Base-by-base conservation (phyloP, 306 rosid species). In the Corylus heterophylla region DNA sequence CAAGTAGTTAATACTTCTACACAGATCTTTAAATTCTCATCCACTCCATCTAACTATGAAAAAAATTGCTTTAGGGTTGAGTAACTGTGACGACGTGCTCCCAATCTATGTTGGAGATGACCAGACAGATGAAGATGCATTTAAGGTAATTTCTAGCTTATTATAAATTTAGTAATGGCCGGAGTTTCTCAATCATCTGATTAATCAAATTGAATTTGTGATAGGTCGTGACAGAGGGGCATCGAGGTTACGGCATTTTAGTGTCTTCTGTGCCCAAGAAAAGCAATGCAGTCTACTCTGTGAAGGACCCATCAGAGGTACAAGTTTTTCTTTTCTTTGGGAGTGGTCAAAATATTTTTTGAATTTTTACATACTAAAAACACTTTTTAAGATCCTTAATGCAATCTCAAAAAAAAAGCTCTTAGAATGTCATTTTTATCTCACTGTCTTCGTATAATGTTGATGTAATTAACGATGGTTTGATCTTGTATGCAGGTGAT, bases 101-200 rank as follows among this genome's bases (percentile, higher is more conserved):
- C 98, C 99, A 0, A 91, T 96, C 56, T 96, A 96, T 64, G 86
- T 96, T 20, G 99, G 99, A 66, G 99, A 96, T 55, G 99, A 96
- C 78, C 93, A 91, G 12, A 91, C 99, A 0, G 99, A 96, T 45
- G 99, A 96, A 89, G 99, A 96, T 66, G 98, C 98, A 54, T 96
- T 96, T 69, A 89, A 93, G 93, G 99, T 94, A 83, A 81, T 18
- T 44, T 71, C 50, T 47, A 71, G 18, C 31, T 42, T 44, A 16
- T 69, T 59, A 5, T 59, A 37, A 63, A 51, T 13, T 78, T 39
- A 50, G 52, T 37, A 42, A 64, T 27, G 64, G 10, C 45, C 17
- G 69, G 56, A 72, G 14, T 58, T 78, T 50, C 56, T 75, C 69
- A 74, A 75, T 44, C 14, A 63, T 61, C 62, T 10, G 75, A 69